A percentile compares a stretch with the other conserved stretches of the same genome.
Evolutionary conservation across 2,329 filamentous ascomycete genomes (phyloP).

Genomic region (Diaporthe ilicicola): DNA sequence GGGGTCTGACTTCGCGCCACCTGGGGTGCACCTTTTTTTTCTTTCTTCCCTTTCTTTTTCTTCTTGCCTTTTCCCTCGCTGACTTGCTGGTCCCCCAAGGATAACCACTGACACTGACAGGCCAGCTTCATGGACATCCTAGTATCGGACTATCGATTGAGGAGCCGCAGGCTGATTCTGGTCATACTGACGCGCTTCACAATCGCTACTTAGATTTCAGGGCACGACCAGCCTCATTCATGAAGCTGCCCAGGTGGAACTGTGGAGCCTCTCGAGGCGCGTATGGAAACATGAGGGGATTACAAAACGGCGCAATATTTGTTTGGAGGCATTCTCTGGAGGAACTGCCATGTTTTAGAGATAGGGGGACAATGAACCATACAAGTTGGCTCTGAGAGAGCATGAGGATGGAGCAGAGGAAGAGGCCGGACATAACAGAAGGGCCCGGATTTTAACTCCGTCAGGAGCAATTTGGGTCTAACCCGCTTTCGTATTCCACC

Average conservation of each 20-base stretch:
- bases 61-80: neutral
- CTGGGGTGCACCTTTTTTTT: neutral
- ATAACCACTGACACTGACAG: too few relatives aligned
- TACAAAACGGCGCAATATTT: too few relatives aligned
- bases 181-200: too few relatives aligned
- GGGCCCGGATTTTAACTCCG: neutral
- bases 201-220: too few relatives aligned
- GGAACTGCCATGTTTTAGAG: too few relatives aligned
- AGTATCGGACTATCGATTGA: neutral
- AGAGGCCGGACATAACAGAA: neutral
- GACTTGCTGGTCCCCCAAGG: too few relatives aligned
- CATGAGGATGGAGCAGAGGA: neutral
- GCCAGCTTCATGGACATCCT: too few relatives aligned
- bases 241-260: neutral
- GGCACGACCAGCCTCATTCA: neutral
- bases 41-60: neutral
- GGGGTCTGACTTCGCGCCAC: constrained; percentile 6
- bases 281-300: too few relatives aligned
- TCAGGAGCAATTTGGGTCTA: neutral
- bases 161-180: neutral
- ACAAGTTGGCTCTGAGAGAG: neutral
- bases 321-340: too few relatives aligned
- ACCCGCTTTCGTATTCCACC: constrained; percentile 10
- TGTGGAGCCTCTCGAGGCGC: too few relatives aligned
- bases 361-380: too few relatives aligned